Conservation (phyloP, 2,329 filamentous ascomycete species). For the Lecanicillium sp. region DNA sequence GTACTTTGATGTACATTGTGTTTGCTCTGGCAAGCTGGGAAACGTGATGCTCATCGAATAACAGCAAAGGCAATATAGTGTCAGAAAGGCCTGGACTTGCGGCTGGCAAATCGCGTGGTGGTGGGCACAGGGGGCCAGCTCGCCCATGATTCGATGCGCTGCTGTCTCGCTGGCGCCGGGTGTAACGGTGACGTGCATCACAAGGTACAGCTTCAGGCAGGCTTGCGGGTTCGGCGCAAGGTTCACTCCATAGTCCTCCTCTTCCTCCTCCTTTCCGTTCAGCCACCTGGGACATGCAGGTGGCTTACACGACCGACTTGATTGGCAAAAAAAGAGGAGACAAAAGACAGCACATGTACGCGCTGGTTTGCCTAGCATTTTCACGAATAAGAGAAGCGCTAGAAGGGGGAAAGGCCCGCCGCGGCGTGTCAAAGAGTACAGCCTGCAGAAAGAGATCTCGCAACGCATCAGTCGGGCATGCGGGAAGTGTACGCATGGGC, state of each 20-base stretch:
- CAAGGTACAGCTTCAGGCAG: too few species aligned
- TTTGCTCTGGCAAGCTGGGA: too few species aligned
- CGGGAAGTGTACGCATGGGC: too few species aligned
- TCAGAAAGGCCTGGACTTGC: conserved; percentile 5
- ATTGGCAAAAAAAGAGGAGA: neutral
- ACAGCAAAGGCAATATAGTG: too few species aligned
- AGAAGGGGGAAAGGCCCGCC: too few species aligned
- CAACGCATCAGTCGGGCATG: too few species aligned
- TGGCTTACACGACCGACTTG: too few species aligned
- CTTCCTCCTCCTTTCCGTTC: neutral
- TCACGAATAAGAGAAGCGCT: neutral
- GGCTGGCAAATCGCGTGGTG: conserved; percentile 7
- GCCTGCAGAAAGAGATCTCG: conserved; percentile 8
- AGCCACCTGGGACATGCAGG: neutral
- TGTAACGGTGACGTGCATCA: conserved; percentile 13
- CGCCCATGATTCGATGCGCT: conserved; percentile 9
- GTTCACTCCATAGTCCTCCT: neutral
- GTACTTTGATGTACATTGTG: too few species aligned
- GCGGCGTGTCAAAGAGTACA: too few species aligned
- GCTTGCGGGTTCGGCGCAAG: too few species aligned
- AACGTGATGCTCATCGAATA: too few species aligned
- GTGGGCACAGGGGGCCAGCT: neutral
- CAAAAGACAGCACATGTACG: neutral
- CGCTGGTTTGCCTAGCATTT: neutral
- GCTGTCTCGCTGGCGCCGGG: conserved; percentile 1